Evolutionary conservation across 2,329 filamentous ascomycete genomes (phyloP).

Genomic region (Colletotrichum musae): DNA sequence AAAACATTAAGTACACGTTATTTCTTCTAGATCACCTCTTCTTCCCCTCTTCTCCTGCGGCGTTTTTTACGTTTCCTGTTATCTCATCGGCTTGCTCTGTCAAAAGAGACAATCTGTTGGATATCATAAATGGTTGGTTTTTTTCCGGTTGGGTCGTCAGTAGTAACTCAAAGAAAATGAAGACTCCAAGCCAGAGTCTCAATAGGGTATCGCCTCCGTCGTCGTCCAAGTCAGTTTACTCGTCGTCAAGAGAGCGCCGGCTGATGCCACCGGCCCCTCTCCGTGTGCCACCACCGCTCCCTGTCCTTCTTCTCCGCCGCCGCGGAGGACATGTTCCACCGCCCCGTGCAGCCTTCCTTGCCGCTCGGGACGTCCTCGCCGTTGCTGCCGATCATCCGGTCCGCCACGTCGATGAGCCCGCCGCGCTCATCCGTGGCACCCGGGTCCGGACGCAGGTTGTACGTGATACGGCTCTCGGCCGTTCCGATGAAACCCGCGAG

Average conservation of each 20-base stretch:
- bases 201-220: constrained; percentile 14
- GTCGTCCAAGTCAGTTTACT: not conserved
- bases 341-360: constrained; percentile 60
- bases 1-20: constrained; percentile 28
- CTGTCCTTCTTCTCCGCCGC: constrained; percentile 62
- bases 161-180: not conserved
- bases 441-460: constrained; percentile 71
- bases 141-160: constrained; percentile 1
- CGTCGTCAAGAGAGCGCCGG: constrained; percentile 41
- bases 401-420: constrained; percentile 66
- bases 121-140: constrained; percentile 23
- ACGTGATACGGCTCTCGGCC: constrained; percentile 70
- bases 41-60: not conserved
- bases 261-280: constrained; percentile 60
- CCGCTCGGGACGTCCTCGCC: constrained; percentile 59
- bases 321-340: constrained; percentile 60
- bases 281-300: constrained; percentile 66
- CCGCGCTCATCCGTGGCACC: constrained; percentile 71
- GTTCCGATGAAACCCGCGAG: constrained; percentile 75
- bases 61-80: constrained; percentile 9
- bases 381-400: constrained; percentile 60
- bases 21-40: constrained; percentile 7
- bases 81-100: constrained; percentile 14
- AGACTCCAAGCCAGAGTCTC: not conserved
- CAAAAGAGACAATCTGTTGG: constrained; percentile 12